Base-by-base conservation (phyloP, 768 basidiomycete species). In the Fomitopsis pulvina region DNA sequence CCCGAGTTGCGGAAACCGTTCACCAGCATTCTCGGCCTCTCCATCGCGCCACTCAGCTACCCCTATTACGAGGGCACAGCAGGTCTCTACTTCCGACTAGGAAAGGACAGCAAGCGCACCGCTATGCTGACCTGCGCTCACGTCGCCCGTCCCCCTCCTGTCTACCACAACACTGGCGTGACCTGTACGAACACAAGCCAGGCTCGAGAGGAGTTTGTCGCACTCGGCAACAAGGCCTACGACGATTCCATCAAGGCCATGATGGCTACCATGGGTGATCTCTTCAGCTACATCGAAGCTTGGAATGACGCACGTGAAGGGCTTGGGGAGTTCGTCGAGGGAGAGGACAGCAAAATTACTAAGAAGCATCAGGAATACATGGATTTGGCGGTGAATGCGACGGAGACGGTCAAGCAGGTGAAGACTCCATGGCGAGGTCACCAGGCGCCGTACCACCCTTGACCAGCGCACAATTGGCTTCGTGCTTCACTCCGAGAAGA, bases 11-110 rank as follows among this genome's bases (percentile, higher is more conserved):
- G 48, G 20, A 61, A 65, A 39, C 65, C 63, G 10, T 67, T 73
- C 58, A 66, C 66, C 7, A 52, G 61, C 49, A 54, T 67, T 27
- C 68, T 74, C 21, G 65, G 71, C 48, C 61, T 71, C 42, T 39
- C 52, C 20, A 69, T 74, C 39, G 21, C 42, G 18, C 42, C 42
- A 9, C 26, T 21, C 26, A 43, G 26, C 9, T 43, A 25, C 22
- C 42, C 42, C 21, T 18, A 43, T 18, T 43, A 11, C 10, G 42
- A 24, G 22, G 42, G 42, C 21, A 72, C 73, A 1, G 68, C 62
- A 25, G 56, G 47, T 41, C 58, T 73, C 43, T 73, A 62, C 59
- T 45, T 67, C 57, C 59, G 63, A 55, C 45, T 56, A 21, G 48
- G 55, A 54, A 41, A 28, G n/a, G 51, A 59, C 53, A 45, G 63